Evolutionary conservation across 257 asterid species (phyloP).

Genomic region (Solanum clarkiae): DNA sequence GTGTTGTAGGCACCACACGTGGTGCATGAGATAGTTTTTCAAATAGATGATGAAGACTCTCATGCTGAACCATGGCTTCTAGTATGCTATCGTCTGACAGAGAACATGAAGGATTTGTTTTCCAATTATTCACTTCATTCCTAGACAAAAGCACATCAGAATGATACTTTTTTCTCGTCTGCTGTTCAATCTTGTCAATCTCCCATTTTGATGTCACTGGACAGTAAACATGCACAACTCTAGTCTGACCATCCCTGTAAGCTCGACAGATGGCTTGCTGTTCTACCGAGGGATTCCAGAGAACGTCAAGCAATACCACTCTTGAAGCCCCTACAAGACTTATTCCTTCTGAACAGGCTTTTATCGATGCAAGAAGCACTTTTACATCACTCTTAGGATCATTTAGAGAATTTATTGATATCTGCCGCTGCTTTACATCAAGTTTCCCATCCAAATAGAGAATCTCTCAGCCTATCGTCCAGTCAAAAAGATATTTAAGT

Average conservation of each 20-base stretch:
- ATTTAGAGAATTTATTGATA: conserved; percentile 32
- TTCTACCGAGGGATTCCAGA: conserved; percentile 68
- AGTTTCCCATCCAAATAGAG: conserved; percentile 43
- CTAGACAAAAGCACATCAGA: conserved; percentile 42
- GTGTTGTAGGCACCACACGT: neutral
- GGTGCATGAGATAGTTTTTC: conserved; percentile 42
- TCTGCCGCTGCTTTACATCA: conserved; percentile 27
- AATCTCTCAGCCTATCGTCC: conserved; percentile 49
- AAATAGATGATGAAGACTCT: conserved; percentile 10
- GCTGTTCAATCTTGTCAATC: conserved; percentile 25
- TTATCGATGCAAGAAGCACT: conserved; percentile 64
- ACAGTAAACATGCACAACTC: conserved; percentile 51
- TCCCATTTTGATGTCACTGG: conserved; percentile 38
- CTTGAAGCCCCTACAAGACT: conserved; percentile 75
- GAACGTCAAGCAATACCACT: conserved; percentile 64
- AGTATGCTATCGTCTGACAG: conserved; percentile 32
- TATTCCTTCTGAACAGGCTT: conserved; percentile 72
- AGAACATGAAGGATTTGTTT: neutral
- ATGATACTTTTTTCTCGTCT: conserved; percentile 32
- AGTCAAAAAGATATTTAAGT: conserved; percentile 22
- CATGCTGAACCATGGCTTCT: conserved; percentile 37
- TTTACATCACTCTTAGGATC: conserved; percentile 24
- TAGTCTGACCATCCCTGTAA: conserved; percentile 65
- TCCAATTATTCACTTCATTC: neutral
- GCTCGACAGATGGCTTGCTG: conserved; percentile 75